These are phyloP conservation scores for Stachybotrys chlorohalonatus DNA, from an alignment of 2,329 filamentous ascomycete genomes.

Conservation along the genomic window DNA sequence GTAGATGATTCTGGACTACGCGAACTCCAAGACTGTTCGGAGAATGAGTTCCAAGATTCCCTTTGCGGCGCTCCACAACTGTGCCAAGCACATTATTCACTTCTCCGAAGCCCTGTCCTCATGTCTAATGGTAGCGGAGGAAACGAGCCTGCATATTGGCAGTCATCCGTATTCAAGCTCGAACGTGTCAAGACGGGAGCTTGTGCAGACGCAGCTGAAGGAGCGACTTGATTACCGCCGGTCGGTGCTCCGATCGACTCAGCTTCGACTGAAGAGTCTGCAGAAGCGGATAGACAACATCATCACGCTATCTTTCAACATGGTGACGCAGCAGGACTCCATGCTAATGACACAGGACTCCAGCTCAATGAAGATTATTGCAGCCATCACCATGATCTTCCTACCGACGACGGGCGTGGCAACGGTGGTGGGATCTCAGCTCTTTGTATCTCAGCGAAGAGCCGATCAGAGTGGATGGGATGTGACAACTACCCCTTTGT, in stretches of 20 bases:
- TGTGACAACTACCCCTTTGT: conserved; percentile 14
- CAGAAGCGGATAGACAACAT: conserved; percentile 24
- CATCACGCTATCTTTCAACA: conserved; percentile 24
- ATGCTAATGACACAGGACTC: conserved; percentile 23
- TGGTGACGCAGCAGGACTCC: conserved; percentile 26
- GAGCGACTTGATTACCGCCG: conserved; percentile 20
- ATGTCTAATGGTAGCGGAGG: conserved; percentile 14
- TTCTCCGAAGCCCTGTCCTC: conserved; percentile 18
- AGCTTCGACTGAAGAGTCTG: conserved; percentile 22
- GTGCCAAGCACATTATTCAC: conserved; percentile 19
- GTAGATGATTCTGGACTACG: conserved; percentile 15
- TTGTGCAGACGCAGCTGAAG: conserved; percentile 13
- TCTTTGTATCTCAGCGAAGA: conserved; percentile 12
- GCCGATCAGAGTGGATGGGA: conserved; percentile 12
- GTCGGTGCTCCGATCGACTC: conserved; percentile 24
- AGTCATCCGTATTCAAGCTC: conserved; percentile 2
- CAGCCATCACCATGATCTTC: conserved; percentile 27
- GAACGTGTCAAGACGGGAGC: conserved; percentile 1
- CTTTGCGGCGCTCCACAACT: conserved; percentile 18
- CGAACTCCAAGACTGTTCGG: conserved; percentile 12
- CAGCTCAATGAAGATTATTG: conserved; percentile 26
- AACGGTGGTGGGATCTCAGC: conserved; percentile 18
- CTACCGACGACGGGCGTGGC: conserved; percentile 26
- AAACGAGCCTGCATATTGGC: conserved; percentile 7
- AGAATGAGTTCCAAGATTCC: conserved; percentile 16